A percentile compares a stretch with the other conserved stretches of the same genome.
Conservation (phyloP, 495 filamentous ascomycete genomes). For the Letharia columbiana region DNA sequence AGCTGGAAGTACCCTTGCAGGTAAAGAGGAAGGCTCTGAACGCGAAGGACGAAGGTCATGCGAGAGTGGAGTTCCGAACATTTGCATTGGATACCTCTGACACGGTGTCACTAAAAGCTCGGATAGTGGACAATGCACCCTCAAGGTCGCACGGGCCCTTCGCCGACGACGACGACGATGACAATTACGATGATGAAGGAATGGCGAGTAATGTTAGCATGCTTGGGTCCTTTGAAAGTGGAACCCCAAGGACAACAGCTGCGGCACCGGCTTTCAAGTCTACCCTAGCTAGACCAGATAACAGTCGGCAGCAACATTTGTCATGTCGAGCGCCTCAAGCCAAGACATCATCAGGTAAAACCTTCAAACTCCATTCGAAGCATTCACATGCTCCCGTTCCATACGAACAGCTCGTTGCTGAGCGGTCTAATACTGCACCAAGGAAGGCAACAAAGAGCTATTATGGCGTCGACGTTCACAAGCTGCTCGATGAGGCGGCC, state of each 20-base stretch:
- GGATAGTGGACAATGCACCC: constrained; percentile 8
- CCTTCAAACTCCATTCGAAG: constrained; percentile 46
- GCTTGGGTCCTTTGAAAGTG: not conserved
- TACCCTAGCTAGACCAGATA: not conserved
- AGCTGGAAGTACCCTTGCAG: constrained; percentile 31
- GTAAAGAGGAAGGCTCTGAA: constrained; percentile 19
- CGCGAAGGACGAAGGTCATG: not conserved
- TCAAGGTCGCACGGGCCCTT: constrained; percentile 42
- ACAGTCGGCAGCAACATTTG: constrained; percentile 23
- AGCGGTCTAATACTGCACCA: constrained; percentile 56
- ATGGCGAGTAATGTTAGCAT: not conserved
- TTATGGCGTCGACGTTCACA: constrained; percentile 86
- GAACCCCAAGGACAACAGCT: not conserved
- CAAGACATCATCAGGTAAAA: constrained; percentile 58
- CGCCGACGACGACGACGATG: constrained; percentile 34
- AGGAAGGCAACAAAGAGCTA: constrained; percentile 73
- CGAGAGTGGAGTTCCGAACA: not conserved
- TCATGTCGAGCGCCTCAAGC: constrained; percentile 33
- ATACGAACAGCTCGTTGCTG: constrained; percentile 61
- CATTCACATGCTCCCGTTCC: constrained; percentile 41
- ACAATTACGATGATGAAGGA: constrained; percentile 13
- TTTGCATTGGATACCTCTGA: not conserved
- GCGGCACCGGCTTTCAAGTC: not conserved
- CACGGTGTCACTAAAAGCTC: not conserved
- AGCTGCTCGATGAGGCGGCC: constrained; percentile 62